Evolutionary conservation across 768 basidiomycete species (phyloP), one percentile per base, ranked within the genome.

Genomic region (Leucocoprinus leucothites): DNA sequence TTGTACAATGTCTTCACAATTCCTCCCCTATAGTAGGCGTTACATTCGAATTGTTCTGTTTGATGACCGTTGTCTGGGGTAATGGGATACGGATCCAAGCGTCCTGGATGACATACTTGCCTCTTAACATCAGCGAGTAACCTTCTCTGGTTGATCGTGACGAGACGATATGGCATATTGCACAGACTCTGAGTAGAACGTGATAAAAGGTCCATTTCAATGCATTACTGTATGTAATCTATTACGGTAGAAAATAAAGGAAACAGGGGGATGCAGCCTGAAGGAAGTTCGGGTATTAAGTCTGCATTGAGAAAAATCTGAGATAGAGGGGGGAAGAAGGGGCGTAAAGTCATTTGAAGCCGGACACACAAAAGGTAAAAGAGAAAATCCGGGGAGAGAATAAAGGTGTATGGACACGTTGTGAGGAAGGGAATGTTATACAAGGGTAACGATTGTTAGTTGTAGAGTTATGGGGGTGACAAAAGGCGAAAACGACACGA

Each of bases 211-310:
- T 53, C 52, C 52, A 38, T 46, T 56, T 49, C 42, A 26, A 48
- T 55, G 54, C 35, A 44, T 49, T 48, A 56, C 31, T 34, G 40
- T 21, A 48, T 35, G 54, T 49, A 56, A 42, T 48, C 47, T 56
- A 56, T 56, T 44, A 49, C 54, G 49, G 31, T 40, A 56, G 21
- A 48, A 9, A 16, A 18, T 13, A 48, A 34, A 38, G 11, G 43
- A 43, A 31, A 28, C 11, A 19, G 14, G 28, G 21, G 44, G 18
- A 25, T 13, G 16, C 38, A 47, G 21, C 5, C 28, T 24, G 18
- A 41, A 36, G 26, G 16, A 38, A 26, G 35, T 25, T 3, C 22
- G 48, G 47, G 54, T 56, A 53, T 58, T 48, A 25, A 55, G 6
- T 53, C 22, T 31, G 42, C 28, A 35, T 26, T 5, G 31, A 46